Percentiles rank a stretch among this genome's conserved stretches.
These are phyloP conservation scores for Sclerotiophoma versabilis DNA, from an alignment of 2,329 filamentous ascomycete genomes.

Conservation along the genomic window DNA sequence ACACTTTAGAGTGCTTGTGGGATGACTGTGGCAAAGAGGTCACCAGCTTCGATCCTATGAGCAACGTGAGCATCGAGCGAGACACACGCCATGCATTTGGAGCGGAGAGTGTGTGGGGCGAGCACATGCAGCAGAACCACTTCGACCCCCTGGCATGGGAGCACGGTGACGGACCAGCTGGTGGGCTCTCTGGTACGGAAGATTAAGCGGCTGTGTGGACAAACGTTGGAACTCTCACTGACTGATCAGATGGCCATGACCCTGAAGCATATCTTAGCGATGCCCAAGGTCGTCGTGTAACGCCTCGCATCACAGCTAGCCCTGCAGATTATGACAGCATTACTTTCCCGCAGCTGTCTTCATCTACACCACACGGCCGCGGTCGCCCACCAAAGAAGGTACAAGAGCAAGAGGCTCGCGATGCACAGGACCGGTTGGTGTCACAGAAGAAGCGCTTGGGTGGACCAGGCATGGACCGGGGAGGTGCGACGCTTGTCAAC, in stretches of 20 bases:
- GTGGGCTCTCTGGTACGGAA: conserved; percentile 63
- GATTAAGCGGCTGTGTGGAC: conserved; percentile 15
- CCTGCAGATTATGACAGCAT: conserved; percentile 19
- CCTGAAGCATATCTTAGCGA: conserved; percentile 59
- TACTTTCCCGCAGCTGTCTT: background rate
- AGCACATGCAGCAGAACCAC: conserved; percentile 62
- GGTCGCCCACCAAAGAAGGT: conserved; percentile 36
- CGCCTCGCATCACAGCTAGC: conserved; percentile 51
- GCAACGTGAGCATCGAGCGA: conserved; percentile 30
- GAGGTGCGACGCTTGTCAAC: conserved; percentile 61
- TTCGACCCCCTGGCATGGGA: conserved; percentile 63
- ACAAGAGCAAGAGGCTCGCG: conserved; percentile 55
- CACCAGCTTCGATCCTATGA: conserved; percentile 29
- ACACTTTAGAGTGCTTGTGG: conserved; percentile 57
- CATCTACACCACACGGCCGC: conserved; percentile 43
- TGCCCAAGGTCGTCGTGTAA: conserved; percentile 55
- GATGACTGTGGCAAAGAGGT: conserved; percentile 48
- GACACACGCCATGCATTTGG: conserved; percentile 45
- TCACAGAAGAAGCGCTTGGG: conserved; percentile 61
- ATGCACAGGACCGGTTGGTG: conserved; percentile 55
- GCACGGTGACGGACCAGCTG: conserved; percentile 66
- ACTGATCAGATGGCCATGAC: conserved; percentile 46
- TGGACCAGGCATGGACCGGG: conserved; percentile 59
- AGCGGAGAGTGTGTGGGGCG: conserved; percentile 53
- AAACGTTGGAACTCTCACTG: conserved; percentile 27